These are phyloP conservation scores for Phytophthora brassicae DNA, from an alignment of 352 stramenopile genomes.

Conservation along the genomic window DNA sequence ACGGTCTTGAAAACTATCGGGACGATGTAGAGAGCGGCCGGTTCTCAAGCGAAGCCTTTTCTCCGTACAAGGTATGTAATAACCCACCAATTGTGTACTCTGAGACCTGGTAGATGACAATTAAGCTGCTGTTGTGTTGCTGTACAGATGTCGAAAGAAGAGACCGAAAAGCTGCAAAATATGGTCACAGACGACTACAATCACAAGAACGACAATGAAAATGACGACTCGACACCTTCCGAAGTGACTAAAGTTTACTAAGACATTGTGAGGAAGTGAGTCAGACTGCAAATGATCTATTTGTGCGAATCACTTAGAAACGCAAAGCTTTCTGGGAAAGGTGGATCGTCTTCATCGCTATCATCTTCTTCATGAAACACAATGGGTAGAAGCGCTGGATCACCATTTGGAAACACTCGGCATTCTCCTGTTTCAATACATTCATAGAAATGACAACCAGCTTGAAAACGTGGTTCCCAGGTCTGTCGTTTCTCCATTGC, in stretches of 20 bases:
- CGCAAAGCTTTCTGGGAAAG: conserved; percentile 69
- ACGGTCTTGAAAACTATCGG: conserved; percentile 95
- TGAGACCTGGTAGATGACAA: not conserved
- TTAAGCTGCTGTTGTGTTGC: conserved; percentile 2
- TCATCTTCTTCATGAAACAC: conserved; percentile 20
- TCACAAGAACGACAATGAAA: conserved; percentile 28
- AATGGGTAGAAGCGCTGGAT: not conserved
- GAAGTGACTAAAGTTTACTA: conserved; percentile 87
- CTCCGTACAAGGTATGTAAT: conserved; percentile 91
- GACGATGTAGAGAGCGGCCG: conserved; percentile 94
- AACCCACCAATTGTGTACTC: not conserved
- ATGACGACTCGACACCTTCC: conserved; percentile 34
- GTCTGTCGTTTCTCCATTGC: conserved; percentile 30
- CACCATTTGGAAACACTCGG: conserved; percentile 17
- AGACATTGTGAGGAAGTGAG: not conserved
- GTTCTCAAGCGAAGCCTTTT: conserved; percentile 95
- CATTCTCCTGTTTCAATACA: conserved; percentile 72
- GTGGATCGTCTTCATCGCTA: conserved; percentile 36
- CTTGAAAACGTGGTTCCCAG: conserved; percentile 66
- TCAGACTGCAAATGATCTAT: conserved; percentile 12
- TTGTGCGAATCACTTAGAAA: conserved; percentile 50
- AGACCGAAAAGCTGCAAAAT: conserved; percentile 69
- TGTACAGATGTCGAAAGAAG: conserved; percentile 76
- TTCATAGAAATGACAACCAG: conserved; percentile 78
- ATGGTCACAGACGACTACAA: conserved; percentile 66